Evolutionary conservation across 345 rosid genomes (phyloP).

Genomic region (Boechera divaricarpa): DNA sequence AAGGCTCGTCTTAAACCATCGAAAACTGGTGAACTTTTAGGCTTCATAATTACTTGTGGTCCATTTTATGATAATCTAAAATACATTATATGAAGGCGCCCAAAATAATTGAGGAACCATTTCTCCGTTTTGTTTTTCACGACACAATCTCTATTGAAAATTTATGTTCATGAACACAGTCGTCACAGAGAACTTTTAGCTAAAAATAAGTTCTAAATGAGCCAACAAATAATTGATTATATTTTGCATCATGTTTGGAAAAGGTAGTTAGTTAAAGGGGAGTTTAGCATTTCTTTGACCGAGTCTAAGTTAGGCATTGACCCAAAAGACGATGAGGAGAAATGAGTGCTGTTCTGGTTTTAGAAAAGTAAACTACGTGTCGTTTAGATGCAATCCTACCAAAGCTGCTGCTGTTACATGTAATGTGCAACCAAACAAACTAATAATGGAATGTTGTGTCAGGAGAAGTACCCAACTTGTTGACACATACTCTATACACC

Average conservation of each 20-base stretch:
- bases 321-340: not conserved
- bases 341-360: slow-evolving; percentile 16
- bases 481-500: slow-evolving; percentile 32
- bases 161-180: too few relatives aligned
- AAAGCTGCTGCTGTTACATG: slow-evolving; percentile 27
- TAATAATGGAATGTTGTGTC: slow-evolving; percentile 44
- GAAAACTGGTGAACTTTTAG: not conserved
- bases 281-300: slow-evolving; percentile 35
- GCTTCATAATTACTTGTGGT: not conserved
- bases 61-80: not conserved
- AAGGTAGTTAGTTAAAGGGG: slow-evolving; percentile 34
- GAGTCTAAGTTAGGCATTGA: slow-evolving; percentile 47
- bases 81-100: not conserved
- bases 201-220: not conserved
- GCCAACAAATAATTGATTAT: not conserved
- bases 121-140: too few relatives aligned
- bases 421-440: slow-evolving; percentile 37
- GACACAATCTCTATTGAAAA: too few relatives aligned
- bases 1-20: not conserved
- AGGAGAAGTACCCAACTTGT: slow-evolving; percentile 34
- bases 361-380: slow-evolving; percentile 28
- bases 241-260: slow-evolving; percentile 32
- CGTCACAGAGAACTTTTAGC: not conserved
- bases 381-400: slow-evolving; percentile 22
- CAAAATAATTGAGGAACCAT: not conserved